Percentiles rank a stretch among this genome's conserved stretches.
phyloP scores from a whole-genome alignment of 2,329 filamentous ascomycete species.

The Cordyceps fumosorosea region DNA sequence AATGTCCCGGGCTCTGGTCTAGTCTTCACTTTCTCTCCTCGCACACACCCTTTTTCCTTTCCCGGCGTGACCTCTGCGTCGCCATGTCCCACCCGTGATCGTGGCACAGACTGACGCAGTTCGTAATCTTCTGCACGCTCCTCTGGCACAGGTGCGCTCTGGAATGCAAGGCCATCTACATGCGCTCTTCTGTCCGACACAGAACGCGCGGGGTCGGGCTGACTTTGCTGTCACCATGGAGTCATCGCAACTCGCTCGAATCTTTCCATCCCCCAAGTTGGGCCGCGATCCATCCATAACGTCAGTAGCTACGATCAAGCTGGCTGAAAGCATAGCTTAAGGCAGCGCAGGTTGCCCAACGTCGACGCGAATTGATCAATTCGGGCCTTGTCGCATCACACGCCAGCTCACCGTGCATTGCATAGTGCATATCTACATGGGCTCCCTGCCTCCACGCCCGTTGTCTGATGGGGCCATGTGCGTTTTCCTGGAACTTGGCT shows the following conservation, averaged over 20 bases:
- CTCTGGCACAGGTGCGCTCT: background rate
- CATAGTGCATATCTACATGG: background rate
- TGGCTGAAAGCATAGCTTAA: background rate
- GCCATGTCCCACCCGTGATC: background rate
- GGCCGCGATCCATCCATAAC: background rate
- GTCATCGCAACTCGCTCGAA: background rate
- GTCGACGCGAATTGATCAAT: background rate
- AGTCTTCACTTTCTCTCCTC: too few relatives aligned
- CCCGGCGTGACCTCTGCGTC: background rate
- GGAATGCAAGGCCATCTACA: slow-evolving; percentile 1
- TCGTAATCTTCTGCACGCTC: background rate
- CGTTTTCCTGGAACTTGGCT: background rate
- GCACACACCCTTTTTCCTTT: background rate
- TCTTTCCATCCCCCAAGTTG: background rate
- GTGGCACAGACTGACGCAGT: background rate
- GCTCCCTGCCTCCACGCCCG: background rate
- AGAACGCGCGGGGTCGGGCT: background rate
- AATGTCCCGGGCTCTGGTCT: background rate
- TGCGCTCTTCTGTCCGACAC: background rate
- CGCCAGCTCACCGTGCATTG: slow-evolving; percentile 1
- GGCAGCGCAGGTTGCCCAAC: background rate
- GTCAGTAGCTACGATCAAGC: background rate
- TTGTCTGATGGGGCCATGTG: background rate
- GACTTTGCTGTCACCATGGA: background rate
- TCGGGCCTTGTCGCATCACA: background rate